Conservation (phyloP, 2,329 filamentous ascomycete genomes). For the Nannizziopsis arthrosporioides region DNA sequence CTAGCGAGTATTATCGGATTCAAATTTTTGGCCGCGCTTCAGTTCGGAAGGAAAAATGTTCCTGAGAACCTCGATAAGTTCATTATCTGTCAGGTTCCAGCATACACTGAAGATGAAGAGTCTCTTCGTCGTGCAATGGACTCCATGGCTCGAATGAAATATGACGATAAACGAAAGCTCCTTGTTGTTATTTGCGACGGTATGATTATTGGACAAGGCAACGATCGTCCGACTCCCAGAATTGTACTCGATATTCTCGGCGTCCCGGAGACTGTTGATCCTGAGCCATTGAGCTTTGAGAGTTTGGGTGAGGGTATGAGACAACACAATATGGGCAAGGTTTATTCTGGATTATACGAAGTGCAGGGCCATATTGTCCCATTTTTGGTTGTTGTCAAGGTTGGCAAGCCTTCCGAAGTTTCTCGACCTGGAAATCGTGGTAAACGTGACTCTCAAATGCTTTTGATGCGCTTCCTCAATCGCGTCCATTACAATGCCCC, state of each 20-base stretch:
- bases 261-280: constrained; percentile 84
- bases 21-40: constrained; percentile 93
- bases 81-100: constrained; percentile 92
- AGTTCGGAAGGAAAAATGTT: constrained; percentile 81
- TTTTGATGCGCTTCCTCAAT: constrained; percentile 98
- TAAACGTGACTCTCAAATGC: constrained; percentile 98
- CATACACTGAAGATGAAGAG: constrained; percentile 97
- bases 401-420: constrained; percentile 73
- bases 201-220: constrained; percentile 99
- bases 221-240: constrained; percentile 85
- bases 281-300: constrained; percentile 92
- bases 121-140: constrained; percentile 94
- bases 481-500: constrained; percentile 93
- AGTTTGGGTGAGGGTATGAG: constrained; percentile 89
- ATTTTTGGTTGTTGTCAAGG: constrained; percentile 92
- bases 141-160: constrained; percentile 86
- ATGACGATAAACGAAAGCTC: constrained; percentile 96
- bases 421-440: constrained; percentile 80
- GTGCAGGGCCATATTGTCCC: constrained; percentile 96
- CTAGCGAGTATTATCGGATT: constrained; percentile 74
- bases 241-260: constrained; percentile 96
- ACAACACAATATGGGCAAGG: constrained; percentile 99
- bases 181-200: constrained; percentile 88
- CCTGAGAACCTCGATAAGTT: constrained; percentile 98
- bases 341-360: constrained; percentile 95